Conservation (phyloP, 331 rosid species). For the Rhamnella rubrinervis region DNA sequence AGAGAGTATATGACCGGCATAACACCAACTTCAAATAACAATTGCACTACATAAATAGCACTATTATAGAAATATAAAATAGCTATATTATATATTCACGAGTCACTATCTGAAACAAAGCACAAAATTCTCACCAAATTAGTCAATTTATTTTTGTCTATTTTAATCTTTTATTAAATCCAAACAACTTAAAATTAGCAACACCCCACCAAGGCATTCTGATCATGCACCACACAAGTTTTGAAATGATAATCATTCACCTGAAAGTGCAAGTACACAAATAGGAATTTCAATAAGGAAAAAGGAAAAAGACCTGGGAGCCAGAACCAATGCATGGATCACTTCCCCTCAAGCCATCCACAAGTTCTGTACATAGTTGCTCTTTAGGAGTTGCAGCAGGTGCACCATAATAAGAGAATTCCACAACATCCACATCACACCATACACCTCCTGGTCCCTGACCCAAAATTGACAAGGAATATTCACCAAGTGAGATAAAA, state of each 20-base stretch:
- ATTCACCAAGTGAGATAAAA: constrained; percentile 17
- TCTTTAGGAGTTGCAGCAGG: constrained; percentile 97
- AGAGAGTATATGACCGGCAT: too few species aligned
- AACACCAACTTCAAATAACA: neutral
- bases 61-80: neutral
- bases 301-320: constrained; percentile 71
- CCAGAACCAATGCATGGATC: constrained; percentile 88
- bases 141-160: neutral
- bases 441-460: constrained; percentile 99
- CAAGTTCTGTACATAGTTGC: constrained; percentile 84
- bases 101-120: neutral
- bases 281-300: constrained; percentile 22
- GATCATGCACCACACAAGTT: neutral
- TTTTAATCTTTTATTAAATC: neutral
- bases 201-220: neutral
- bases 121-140: neutral
- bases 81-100: neutral
- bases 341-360: constrained; percentile 91
- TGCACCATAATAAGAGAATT: constrained; percentile 92
- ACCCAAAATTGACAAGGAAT: constrained; percentile 33
- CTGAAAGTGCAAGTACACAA: constrained; percentile 14
- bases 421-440: constrained; percentile 99
- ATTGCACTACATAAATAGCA: neutral
- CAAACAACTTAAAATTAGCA: neutral
- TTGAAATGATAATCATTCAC: neutral